A percentile compares a stretch with the other conserved stretches of the same genome.
phyloP scores from a whole-genome alignment of 257 asterid species.

The Linderniella brevidens region DNA sequence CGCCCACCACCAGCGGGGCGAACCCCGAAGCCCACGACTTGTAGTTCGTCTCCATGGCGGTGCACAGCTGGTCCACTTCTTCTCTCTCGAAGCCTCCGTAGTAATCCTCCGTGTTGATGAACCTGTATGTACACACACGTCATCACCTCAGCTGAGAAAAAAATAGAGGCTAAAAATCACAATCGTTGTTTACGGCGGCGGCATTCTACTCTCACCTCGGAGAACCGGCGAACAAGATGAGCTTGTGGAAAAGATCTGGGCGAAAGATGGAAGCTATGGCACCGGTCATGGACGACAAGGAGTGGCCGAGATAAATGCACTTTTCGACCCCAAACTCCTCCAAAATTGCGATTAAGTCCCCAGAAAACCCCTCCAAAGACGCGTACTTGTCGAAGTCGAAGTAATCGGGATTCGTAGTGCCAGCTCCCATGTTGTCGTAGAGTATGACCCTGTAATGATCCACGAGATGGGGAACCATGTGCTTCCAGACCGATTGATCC shows the following conservation, averaged over 20 bases:
- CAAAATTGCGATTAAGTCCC: constrained; percentile 28
- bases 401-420: constrained; percentile 56
- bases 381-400: constrained; percentile 66
- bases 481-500: constrained; percentile 38
- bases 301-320: constrained; percentile 40
- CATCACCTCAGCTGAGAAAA: not conserved
- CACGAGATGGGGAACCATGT: constrained; percentile 23
- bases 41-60: constrained; percentile 2
- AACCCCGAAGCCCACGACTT: not conserved
- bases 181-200: too few relatives aligned
- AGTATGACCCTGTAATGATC: constrained; percentile 24
- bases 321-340: constrained; percentile 11
- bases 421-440: constrained; percentile 37
- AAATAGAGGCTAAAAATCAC: not conserved
- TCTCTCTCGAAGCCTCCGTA: constrained; percentile 1
- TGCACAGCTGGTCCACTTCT: not conserved
- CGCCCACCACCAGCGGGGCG: constrained; percentile 6
- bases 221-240: constrained; percentile 26
- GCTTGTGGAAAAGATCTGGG: constrained; percentile 35
- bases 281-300: constrained; percentile 39
- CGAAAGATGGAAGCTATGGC: constrained; percentile 32
- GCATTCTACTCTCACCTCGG: constrained; percentile 19
- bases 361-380: constrained; percentile 23
- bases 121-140: not conserved
- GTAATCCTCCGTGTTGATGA: constrained; percentile 2